phyloP scores from a whole-genome alignment of 352 stramenopile species.

The Pseudoperonospora humuli region DNA sequence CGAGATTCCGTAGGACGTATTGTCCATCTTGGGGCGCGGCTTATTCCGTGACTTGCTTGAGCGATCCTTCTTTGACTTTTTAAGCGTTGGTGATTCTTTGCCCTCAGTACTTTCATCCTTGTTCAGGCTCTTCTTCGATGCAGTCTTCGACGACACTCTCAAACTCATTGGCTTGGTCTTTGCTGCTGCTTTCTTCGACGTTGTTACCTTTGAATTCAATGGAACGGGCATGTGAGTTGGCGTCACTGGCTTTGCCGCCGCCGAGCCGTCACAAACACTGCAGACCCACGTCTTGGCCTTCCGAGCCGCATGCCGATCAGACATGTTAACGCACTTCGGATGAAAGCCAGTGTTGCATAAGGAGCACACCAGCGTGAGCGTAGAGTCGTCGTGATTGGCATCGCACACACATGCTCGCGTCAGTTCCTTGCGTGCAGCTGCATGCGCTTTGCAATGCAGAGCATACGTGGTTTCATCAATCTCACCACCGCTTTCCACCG shows the following conservation, averaged over 20 bases:
- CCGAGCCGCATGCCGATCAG: conserved; percentile 46
- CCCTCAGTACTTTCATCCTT: conserved; percentile 7
- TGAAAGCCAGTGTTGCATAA: conserved; percentile 68
- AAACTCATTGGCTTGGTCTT: conserved; percentile 9
- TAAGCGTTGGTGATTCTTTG: conserved; percentile 15
- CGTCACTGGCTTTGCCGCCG: conserved; percentile 9
- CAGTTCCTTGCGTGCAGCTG: conserved; percentile 29
- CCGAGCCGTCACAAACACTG: conserved; percentile 21
- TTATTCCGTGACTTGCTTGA: conserved; percentile 27
- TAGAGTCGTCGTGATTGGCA: conserved; percentile 31
- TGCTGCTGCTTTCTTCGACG: conserved; percentile 7
- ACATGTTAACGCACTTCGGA: conserved; percentile 77
- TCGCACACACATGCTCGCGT: conserved; percentile 39
- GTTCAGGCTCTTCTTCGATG: conserved; percentile 10
- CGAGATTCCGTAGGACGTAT: conserved; percentile 23
- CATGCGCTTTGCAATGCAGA: conserved; percentile 66
- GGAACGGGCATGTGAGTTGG: conserved; percentile 5
- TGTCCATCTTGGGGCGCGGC: conserved; percentile 15
- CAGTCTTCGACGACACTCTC: conserved; percentile 8
- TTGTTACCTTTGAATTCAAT: conserved; percentile 5
- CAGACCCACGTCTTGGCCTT: conserved; percentile 44
- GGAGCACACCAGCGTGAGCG: conserved; percentile 48
- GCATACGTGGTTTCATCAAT: conserved; percentile 70
- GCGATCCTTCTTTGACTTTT: conserved; percentile 23
- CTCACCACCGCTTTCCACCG: conserved; percentile 57